Percentiles rank a stretch among this genome's conserved stretches.
Conservation (phyloP, 306 rosid genomes). For the Arachis hypogaea region DNA sequence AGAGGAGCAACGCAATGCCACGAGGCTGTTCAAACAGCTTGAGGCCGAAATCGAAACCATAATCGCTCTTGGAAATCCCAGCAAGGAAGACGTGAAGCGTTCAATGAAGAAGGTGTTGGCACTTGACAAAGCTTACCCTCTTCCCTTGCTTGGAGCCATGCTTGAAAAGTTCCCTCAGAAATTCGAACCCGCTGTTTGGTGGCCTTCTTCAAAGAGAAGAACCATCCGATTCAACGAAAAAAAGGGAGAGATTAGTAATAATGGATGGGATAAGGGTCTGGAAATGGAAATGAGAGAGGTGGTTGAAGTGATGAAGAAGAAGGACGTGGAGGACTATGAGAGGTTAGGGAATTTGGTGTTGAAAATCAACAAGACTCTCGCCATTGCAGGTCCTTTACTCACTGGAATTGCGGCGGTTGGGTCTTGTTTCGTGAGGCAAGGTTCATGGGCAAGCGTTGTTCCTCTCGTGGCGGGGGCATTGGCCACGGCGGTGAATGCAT, state of each 20-base stretch:
- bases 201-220: constrained; percentile 49
- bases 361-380: constrained; percentile 59
- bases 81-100: constrained; percentile 32
- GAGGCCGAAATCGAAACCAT: constrained; percentile 44
- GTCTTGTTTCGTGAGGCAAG: constrained; percentile 44
- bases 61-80: constrained; percentile 42
- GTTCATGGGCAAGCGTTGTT: constrained; percentile 27
- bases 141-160: constrained; percentile 74
- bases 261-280: constrained; percentile 58
- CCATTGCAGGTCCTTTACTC: constrained; percentile 66
- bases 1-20: constrained; percentile 71
- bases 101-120: constrained; percentile 50
- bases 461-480: constrained; percentile 57
- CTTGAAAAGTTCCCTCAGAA: constrained; percentile 64
- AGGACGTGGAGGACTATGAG: constrained; percentile 63
- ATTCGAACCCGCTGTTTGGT: constrained; percentile 72
- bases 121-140: constrained; percentile 77
- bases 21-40: constrained; percentile 59
- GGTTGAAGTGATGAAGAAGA: constrained; percentile 48
- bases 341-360: constrained; percentile 61
- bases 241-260: neutral
- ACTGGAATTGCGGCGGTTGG: constrained; percentile 67
- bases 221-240: neutral
- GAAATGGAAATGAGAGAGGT: constrained; percentile 60
- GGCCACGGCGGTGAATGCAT: constrained; percentile 47